These are phyloP conservation scores for Apiospora kogelbergensis DNA, from an alignment of 2,329 filamentous ascomycete genomes.

Conservation along the genomic window DNA sequence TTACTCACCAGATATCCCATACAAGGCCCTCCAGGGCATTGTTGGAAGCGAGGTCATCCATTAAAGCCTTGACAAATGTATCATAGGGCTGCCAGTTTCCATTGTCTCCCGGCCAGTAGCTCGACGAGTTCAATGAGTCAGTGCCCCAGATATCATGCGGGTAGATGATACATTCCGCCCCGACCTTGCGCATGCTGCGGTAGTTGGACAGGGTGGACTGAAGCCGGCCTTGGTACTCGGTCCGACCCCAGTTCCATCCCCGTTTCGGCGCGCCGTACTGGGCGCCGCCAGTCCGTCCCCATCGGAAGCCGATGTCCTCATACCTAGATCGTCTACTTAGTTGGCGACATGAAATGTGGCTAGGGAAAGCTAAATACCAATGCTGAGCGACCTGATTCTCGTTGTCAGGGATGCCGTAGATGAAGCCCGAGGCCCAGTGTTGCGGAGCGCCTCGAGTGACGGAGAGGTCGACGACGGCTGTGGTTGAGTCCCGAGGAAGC, in stretches of 20 bases:
- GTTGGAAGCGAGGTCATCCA: constrained; percentile 29
- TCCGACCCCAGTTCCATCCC: constrained; percentile 20
- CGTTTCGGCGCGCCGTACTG: constrained; percentile 17
- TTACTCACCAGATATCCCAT: constrained; percentile 15
- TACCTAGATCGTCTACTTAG: background rate
- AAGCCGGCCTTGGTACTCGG: constrained; percentile 16
- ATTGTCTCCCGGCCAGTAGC: constrained; percentile 37
- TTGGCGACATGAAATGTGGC: no score
- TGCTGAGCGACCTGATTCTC: constrained; percentile 20
- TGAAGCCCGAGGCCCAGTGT: constrained; percentile 23
- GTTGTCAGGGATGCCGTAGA: constrained; percentile 24
- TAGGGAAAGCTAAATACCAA: constrained; percentile 12
- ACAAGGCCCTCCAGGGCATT: constrained; percentile 23
- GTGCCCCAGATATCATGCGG: constrained; percentile 22
- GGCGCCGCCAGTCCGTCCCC: constrained; percentile 21
- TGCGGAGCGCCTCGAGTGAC: constrained; percentile 18
- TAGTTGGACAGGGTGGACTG: constrained; percentile 12
- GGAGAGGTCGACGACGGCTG: constrained; percentile 21
- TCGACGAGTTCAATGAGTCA: constrained; percentile 27
- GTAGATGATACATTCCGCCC: constrained; percentile 11
- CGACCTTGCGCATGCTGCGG: constrained; percentile 7
- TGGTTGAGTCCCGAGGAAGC: constrained; percentile 11
- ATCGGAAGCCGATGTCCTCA: constrained; percentile 23
- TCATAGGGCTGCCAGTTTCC: constrained; percentile 38
- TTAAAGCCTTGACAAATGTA: constrained; percentile 29